Percentiles rank a stretch among this genome's conserved stretches.
Conservation (phyloP, 2,329 filamentous ascomycete species). For the Alternaria sp. region DNA sequence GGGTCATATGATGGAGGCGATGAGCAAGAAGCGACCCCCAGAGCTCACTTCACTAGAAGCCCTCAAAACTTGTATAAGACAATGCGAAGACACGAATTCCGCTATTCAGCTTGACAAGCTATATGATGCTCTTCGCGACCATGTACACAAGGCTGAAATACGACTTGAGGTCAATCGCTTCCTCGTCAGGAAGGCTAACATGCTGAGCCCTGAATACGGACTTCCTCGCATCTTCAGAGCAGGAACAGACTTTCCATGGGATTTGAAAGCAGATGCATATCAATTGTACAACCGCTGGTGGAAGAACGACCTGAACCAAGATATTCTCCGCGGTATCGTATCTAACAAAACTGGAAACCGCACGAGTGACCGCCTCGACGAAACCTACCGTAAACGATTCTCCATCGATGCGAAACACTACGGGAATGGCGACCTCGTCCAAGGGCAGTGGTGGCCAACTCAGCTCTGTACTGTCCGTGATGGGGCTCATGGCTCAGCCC, state of each 20-base stretch:
- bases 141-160: slow-evolving; percentile 53
- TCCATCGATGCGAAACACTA: slow-evolving; percentile 40
- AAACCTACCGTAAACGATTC: slow-evolving; percentile 25
- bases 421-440: slow-evolving; percentile 53
- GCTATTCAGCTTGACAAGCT: slow-evolving; percentile 12
- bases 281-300: slow-evolving; percentile 59
- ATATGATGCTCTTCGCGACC: slow-evolving; percentile 46
- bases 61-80: slow-evolving; percentile 35
- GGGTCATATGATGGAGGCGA: slow-evolving; percentile 1
- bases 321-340: slow-evolving; percentile 58
- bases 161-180: slow-evolving; percentile 37
- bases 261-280: slow-evolving; percentile 58
- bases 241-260: slow-evolving; percentile 51
- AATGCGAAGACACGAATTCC: slow-evolving; percentile 23
- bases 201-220: slow-evolving; percentile 48
- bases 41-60: slow-evolving; percentile 25
- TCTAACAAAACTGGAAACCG: slow-evolving; percentile 27
- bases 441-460: slow-evolving; percentile 64
- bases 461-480: slow-evolving; percentile 61
- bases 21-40: slow-evolving; percentile 25
- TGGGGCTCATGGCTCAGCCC: slow-evolving; percentile 61
- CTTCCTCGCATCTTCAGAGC: slow-evolving; percentile 53
- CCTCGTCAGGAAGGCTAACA: slow-evolving; percentile 45
- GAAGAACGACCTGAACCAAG: slow-evolving; percentile 51
- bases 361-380: slow-evolving; percentile 38